These are phyloP conservation scores for Pyricularia sp. DNA, from an alignment of 2,329 filamentous ascomycete genomes.

Conservation along the genomic window DNA sequence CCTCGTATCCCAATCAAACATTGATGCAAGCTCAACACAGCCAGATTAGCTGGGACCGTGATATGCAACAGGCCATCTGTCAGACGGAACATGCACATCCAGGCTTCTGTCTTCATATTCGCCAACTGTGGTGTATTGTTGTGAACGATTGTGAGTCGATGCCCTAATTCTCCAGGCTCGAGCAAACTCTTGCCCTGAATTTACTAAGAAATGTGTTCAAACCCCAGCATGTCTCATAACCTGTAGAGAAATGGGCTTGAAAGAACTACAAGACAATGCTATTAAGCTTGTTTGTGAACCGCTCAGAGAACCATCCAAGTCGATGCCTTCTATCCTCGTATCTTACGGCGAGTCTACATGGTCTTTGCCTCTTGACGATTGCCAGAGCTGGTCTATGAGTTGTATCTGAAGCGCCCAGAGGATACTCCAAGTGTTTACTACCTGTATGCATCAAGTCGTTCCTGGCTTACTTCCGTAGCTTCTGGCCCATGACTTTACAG, in stretches of 20 bases:
- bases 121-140: conserved; percentile 37
- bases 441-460: conserved; percentile 20
- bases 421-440: neutral
- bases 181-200: neutral
- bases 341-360: conserved; percentile 25
- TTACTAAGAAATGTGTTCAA: neutral
- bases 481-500: no score
- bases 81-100: conserved; percentile 21
- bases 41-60: conserved; percentile 25
- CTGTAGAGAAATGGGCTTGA: conserved; percentile 26
- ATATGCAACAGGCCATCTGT: conserved; percentile 37
- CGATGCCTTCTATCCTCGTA: conserved; percentile 22
- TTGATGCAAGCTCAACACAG: conserved; percentile 34
- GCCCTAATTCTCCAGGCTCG: neutral
- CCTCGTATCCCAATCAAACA: conserved; percentile 31
- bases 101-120: conserved; percentile 34
- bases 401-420: neutral
- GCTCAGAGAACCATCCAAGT: conserved; percentile 10
- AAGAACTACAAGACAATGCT: conserved; percentile 21
- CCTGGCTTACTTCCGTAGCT: no score
- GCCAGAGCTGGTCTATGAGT: conserved; percentile 35
- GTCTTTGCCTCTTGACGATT: conserved; percentile 27
- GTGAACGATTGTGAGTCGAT: conserved; percentile 29
- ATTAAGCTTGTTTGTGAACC: conserved; percentile 22
- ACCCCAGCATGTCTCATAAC: conserved; percentile 26